Percentiles rank a stretch among this genome's conserved stretches.
Evolutionary conservation across 2,329 filamentous ascomycete genomes (phyloP).

Genomic region (Meredithiella fracta): DNA sequence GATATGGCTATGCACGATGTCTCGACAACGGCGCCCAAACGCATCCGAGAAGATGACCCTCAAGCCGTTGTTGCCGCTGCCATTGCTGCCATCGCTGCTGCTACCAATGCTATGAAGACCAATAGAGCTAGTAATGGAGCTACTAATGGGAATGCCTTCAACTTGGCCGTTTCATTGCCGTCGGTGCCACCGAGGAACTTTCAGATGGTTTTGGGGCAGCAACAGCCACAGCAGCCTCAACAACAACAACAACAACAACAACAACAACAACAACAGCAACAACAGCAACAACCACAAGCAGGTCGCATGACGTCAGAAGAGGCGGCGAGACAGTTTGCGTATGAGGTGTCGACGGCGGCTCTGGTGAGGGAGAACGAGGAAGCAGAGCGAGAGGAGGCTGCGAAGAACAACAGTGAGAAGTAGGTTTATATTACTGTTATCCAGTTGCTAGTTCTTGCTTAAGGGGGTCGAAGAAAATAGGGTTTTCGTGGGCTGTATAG

Average conservation of each 20-base stretch:
- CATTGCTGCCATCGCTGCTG: neutral
- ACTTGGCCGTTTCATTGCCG: constrained; percentile 20
- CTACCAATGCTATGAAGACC: neutral
- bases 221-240: constrained; percentile 29
- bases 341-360: constrained; percentile 24
- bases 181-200: constrained; percentile 26
- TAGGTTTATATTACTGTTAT: constrained; percentile 1
- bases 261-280: constrained; percentile 30
- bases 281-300: neutral
- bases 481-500: no score
- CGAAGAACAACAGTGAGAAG: constrained; percentile 16
- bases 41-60: constrained; percentile 29
- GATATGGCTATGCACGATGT: constrained; percentile 13
- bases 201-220: constrained; percentile 26
- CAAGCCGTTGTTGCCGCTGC: neutral
- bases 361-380: constrained; percentile 38
- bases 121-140: constrained; percentile 14
- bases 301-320: neutral
- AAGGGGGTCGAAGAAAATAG: no score
- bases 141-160: no score
- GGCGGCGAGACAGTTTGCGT: neutral
- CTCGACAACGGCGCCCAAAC: constrained; percentile 25
- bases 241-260: constrained; percentile 18
- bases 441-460: neutral
- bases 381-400: constrained; percentile 34